Base-by-base conservation (phyloP, 306 rosid species). In the Cucumis sativus region DNA sequence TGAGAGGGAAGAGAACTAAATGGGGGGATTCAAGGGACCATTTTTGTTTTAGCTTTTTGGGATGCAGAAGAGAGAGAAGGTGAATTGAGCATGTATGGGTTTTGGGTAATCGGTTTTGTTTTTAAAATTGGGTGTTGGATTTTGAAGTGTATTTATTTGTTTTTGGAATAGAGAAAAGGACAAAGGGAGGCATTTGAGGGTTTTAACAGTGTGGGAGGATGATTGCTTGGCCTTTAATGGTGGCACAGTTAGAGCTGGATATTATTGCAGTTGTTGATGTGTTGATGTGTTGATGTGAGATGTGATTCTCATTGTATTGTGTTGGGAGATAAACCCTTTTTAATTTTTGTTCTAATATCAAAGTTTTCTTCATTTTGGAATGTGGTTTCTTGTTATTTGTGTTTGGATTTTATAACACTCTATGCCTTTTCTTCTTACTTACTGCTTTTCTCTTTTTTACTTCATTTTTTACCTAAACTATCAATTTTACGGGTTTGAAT, bases 51-150 rank as follows among this genome's bases (percentile, higher is more conserved):
- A 28, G 30, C 15, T 63, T 33, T n/a, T n/a, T 39, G 21, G 75
- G 85, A 80, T 83, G 89, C 84, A 90, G 84, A 68, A 51, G 79
- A 76, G 68, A 75, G 72, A 77, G 37, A 80, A 68, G 65, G 80
- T 74, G 82, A 83, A 79, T 80, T 16, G 88, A 73, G 79, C 73
- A 49, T 84, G 78, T 90, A 91, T 84, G 89, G 77, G 8, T 86
- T 75, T 80, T 84, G 43, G 23, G 30, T 6, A 35, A 17, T 64
- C 21, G 78, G 73, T 71, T 65, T 77, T 41, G 30, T 63, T 13
- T 63, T 63, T 30, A 66, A 40, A n/a, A 17, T 41, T 41, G 52
- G 59, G 77, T 14, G 2, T 56, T 83, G 77, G 80, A 49, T 80
- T 75, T 82, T 80, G 62, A 74, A 77, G 57, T 62, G 75, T 65